Percentiles rank a stretch among this genome's conserved stretches.
These are phyloP conservation scores for Mariannaea sp. DNA, from an alignment of 2,329 filamentous ascomycete genomes.

Conservation along the genomic window DNA sequence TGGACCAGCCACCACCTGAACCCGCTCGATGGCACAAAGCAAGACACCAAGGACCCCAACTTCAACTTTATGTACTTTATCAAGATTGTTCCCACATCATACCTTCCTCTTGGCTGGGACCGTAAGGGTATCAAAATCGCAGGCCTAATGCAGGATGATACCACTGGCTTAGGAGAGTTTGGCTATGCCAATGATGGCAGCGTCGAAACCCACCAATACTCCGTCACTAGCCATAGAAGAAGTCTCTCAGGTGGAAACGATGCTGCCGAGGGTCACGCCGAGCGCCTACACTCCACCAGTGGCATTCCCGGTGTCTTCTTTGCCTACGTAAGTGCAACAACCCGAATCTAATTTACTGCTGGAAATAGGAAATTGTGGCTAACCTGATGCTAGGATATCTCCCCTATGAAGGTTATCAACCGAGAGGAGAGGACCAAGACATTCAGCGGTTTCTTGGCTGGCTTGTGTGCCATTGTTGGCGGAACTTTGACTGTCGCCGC, in stretches of 20 bases:
- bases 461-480: conserved; percentile 91
- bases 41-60: conserved; percentile 78
- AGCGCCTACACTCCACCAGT: conserved; percentile 84
- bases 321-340: conserved; percentile 75
- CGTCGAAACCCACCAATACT: conserved; percentile 98
- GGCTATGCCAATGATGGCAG: conserved; percentile 69
- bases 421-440: conserved; percentile 87
- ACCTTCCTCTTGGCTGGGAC: conserved; percentile 90
- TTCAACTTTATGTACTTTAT: conserved; percentile 99
- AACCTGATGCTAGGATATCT: conserved; percentile 74
- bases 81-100: conserved; percentile 96
- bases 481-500: conserved; percentile 95
- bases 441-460: conserved; percentile 90
- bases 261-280: conserved; percentile 84
- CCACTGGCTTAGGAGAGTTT: conserved; percentile 67
- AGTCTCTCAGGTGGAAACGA: conserved; percentile 85
- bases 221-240: conserved; percentile 93
- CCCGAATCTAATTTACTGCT: too few relatives aligned
- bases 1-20: conserved; percentile 94
- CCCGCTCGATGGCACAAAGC: conserved; percentile 80
- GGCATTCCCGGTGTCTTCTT: conserved; percentile 99
- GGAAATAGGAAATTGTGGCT: conserved; percentile 15
- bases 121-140: conserved; percentile 50
- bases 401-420: conserved; percentile 99
- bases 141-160: conserved; percentile 52